phyloP scores from a whole-genome alignment of 2,329 filamentous ascomycete genomes.

The Teratosphaeriaceae sp. region DNA sequence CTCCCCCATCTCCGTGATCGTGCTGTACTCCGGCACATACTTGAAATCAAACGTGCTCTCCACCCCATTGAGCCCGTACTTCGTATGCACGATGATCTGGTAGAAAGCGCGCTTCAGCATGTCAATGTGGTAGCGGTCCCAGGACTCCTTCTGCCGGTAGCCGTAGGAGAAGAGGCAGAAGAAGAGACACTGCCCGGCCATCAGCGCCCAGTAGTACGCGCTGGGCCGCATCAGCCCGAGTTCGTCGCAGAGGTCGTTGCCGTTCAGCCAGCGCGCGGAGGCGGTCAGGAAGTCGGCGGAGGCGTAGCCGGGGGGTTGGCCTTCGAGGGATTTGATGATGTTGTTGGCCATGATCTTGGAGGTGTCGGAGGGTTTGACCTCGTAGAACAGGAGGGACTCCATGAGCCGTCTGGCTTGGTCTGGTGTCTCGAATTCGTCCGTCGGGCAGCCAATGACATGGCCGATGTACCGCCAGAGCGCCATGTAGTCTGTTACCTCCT shows the following conservation, averaged over 20 bases:
- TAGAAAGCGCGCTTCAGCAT: slow-evolving; percentile 49
- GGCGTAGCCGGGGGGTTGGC: slow-evolving; percentile 58
- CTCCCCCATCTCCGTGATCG: slow-evolving; percentile 43
- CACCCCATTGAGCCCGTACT: slow-evolving; percentile 55
- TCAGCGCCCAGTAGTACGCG: slow-evolving; percentile 53
- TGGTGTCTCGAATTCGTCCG: slow-evolving; percentile 46
- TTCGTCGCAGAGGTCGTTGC: slow-evolving; percentile 52
- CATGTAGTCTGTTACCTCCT: slow-evolving; percentile 63
- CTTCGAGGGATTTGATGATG: slow-evolving; percentile 62
- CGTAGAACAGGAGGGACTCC: slow-evolving; percentile 60
- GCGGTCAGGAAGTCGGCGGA: slow-evolving; percentile 62
- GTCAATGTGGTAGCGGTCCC: slow-evolving; percentile 48
- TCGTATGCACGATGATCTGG: slow-evolving; percentile 55
- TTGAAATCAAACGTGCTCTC: slow-evolving; percentile 65
- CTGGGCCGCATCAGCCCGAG: slow-evolving; percentile 53
- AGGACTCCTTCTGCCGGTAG: slow-evolving; percentile 42
- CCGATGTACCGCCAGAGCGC: slow-evolving; percentile 72
- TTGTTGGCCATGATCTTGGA: slow-evolving; percentile 65
- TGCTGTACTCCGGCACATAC: slow-evolving; percentile 54
- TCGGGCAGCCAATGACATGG: slow-evolving; percentile 63
- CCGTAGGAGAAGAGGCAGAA: slow-evolving; percentile 52
- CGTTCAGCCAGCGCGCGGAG: slow-evolving; percentile 63
- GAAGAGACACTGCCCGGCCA: slow-evolving; percentile 60
- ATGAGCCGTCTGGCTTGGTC: slow-evolving; percentile 54
- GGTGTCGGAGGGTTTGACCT: slow-evolving; percentile 58